Evolutionary conservation across 1,284 basidiomycete genomes (phyloP).

Genomic region (Sphaerobolus stellatus): DNA sequence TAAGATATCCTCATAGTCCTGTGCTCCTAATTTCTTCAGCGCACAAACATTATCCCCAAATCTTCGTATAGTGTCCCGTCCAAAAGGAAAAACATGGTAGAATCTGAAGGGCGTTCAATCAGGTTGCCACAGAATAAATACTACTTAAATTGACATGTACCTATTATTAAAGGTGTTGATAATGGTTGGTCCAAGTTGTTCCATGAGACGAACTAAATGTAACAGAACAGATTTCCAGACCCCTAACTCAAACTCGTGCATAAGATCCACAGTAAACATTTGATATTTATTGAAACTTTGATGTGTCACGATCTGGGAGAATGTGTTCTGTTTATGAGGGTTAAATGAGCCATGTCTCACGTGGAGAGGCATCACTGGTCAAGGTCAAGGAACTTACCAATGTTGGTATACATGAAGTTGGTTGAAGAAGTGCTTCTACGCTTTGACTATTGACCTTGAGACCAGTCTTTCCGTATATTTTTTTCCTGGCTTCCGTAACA

Average conservation of each 20-base stretch:
- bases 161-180: not conserved
- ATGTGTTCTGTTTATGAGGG: conserved; percentile 34
- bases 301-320: conserved; percentile 23
- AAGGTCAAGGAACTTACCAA: conserved; percentile 8
- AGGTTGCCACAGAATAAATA: not conserved
- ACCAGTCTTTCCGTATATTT: conserved; percentile 23
- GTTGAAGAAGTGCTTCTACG: conserved; percentile 12
- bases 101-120: conserved; percentile 5
- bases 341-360: not conserved
- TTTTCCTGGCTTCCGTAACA: conserved; percentile 14
- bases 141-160: not conserved
- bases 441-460: conserved; percentile 15
- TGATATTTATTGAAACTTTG: conserved; percentile 29
- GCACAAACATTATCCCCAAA: conserved; percentile 13
- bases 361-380: not conserved
- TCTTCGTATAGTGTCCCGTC: conserved; percentile 11
- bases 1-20: conserved; percentile 16
- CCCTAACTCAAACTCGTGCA: conserved; percentile 41
- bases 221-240: conserved; percentile 36
- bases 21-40: conserved; percentile 13
- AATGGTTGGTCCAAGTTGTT: not conserved
- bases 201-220: conserved; percentile 32
- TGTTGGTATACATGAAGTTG: conserved; percentile 15
- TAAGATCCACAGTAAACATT: conserved; percentile 33
- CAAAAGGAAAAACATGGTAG: conserved; percentile 11